Base-by-base conservation (phyloP, 2,329 filamentous ascomycete genomes). In the Phyllosticta citrichinensis region DNA sequence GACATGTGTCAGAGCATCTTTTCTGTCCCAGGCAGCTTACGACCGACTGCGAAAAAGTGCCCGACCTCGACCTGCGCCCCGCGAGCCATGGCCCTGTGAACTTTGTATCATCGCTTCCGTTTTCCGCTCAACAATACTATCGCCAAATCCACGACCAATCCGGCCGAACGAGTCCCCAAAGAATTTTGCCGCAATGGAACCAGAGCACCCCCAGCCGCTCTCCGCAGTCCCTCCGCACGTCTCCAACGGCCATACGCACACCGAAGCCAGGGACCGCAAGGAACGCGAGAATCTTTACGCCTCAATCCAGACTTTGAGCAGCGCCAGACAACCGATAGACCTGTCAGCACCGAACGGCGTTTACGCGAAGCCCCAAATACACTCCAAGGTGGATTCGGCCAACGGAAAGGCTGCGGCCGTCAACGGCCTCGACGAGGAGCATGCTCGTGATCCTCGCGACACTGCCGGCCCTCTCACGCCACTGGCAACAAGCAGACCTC, bases 241-340 rank as follows among this genome's bases (percentile, higher is more conserved):
- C 62, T 66, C 80, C 56, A 84, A 85, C 69, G 82, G 81, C 58
- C 79, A 77, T 58, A 76, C 83, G 35, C 73, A 76, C 11, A 75
- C 76, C 17, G 74, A 80, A 68, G 76, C 75, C 52, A 76, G 79
- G 63, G 76, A 79, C 64, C 70, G 70, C 58, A 73, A 73, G 65
- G 83, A 86, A 67, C 75, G 82, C 33, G 82, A 86, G 58, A 80
- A 74, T 61, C 76, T 85, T 59, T 81, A 79, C 66, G 78, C 81
- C 19, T 81, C 83, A 24, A 86, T 87, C 63, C 74, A 80, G 65
- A 79, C 79, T 6, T 85, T 83, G 14, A 83, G 83, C 70, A 75
- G 75, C 33, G 73, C 75, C 25, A 76, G 75, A 64, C 74, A 77
- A 58, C 72, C 76, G 0, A 68, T 81, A 53, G 75, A 79, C 64